Base-by-base conservation (phyloP, 2,329 filamentous ascomycete genomes). In the Ophiostoma montium region DNA sequence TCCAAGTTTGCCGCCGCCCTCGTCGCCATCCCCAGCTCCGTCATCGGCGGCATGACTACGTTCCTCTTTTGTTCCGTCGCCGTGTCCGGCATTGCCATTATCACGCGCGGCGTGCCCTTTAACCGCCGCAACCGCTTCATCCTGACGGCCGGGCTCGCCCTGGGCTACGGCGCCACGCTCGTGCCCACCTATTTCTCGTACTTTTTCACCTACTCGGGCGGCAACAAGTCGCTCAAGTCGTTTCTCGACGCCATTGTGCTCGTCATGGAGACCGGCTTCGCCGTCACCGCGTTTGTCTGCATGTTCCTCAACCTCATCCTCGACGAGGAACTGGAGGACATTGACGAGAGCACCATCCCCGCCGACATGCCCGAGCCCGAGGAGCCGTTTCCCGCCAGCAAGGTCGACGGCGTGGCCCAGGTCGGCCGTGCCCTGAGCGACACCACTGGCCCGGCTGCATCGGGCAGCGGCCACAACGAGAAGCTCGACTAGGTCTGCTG, bases 101-200 rank as follows among this genome's bases (percentile, higher is more conserved):
- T 92, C 54, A 71, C 76, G 3, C 76, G 77, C 16, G 75, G 74
- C 33, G 76, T 84, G 2, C 72, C 77, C 0, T 89, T 90, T 61
- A 87, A 76, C n/a, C 76, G 86, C 35, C 78, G 86, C 47, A 89
- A 84, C 58, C 75, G 86, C 21, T 92, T 92, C 66, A 85, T 92
- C 58, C 71, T 92, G 11, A 88, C 86, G 0, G 82, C 84, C 0
- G 77, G 81, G 0, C 68, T 92, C 31, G 73, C 84, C 0, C 67
- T 90, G 27, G 86, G 86, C 31, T 85, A 85, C 55, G 79, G 80
- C 50, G 80, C 80, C 10, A 83, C 79, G 0, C 65, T 84, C 0
- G 74, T 83, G 2, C 76, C 78, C 0, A 74, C 65, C 30, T 88
- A 84, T 70, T 87, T 86, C 59, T 62, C 67, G 52, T 71, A 75